Evolutionary conservation across 352 stramenopile species (phyloP), one percentile per base, ranked within the genome.

Genomic region (Phytophthora hybrid): DNA sequence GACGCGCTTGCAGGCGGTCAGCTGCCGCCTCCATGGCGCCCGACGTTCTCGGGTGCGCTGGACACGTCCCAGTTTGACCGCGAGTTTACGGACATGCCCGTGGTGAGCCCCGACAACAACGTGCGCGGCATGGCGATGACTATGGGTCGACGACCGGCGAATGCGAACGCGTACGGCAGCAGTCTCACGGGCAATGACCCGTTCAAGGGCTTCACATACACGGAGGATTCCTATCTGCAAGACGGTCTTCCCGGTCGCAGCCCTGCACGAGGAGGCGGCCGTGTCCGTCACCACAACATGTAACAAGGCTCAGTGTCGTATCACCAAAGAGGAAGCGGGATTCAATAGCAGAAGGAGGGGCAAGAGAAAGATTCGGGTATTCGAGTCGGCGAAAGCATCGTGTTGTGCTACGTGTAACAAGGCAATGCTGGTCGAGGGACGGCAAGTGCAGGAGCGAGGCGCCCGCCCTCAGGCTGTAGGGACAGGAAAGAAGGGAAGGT

Each of bases 21-120:
- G 53, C 51, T 99, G 31, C 67, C 87, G 39, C 90, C 97, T 54
- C 97, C 97, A 41, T 99, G 96, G 96, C 82, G 89, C 23, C 97
- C 97, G 18, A 93, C 90, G 29, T 97, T 99, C 69, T 94, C 90
- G 21, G 90, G 93, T 23, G 97, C 85, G 49, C 79, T 98, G n/a
- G 97, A 99, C 84, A 99, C 97, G 46, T 99, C 95, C 63, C 97
- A 99, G 85, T 99, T 99, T 65, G 97, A 99, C 85, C 88, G 91
- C 62, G 97, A 99, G 80, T 99, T 99, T 67, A 99, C 97, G 0
- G 95, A 92, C 65, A 99, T 99, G 95, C 97, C 97, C 9, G 92
- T 99, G 34, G 89, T 98, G 72, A 98, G 91, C 63, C 96, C 97
- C 0, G 91, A 96, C 74, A 93, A 91, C 70, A 73, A 91, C 41